Evolutionary conservation across 139 green algal species (phyloP), one percentile per base, ranked within the genome.

Genomic region (Coelastrella sp.): DNA sequence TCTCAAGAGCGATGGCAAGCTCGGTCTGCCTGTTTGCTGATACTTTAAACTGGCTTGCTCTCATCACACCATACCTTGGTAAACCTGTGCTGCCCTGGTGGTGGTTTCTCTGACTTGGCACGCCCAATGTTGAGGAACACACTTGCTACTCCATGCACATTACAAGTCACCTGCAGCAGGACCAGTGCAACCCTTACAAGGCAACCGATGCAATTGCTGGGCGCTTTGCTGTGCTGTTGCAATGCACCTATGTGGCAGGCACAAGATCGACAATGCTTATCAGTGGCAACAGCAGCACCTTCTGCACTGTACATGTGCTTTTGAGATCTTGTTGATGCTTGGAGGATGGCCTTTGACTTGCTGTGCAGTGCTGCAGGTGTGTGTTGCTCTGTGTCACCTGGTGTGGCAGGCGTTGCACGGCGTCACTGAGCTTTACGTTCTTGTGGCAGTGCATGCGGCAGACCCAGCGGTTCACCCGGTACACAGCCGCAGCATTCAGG

Each of bases 341-440:
- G 35, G 3, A 49, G 35, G 35, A 49, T 49, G 35, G 35, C 35
- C 35, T 49, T 49, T 49, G 35, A 49, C 35, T 49, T 49, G 35
- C 35, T 49, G 35, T 49, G 35, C 3, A 49, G 12, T 78, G 70
- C n/a, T 11, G 1, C 10, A 78, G 70, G 8, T 78, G 70, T 11
- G 8, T 35, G 4, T 27, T 25, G 4, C 17, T 25, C 11, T 80
- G 4, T 59, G 8, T 19, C 59, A 90, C 86, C 78, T 91, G 87
- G 14, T 96, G 94, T 27, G 98, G 97, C 75, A 99, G 93, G 22
- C 94, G 82, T 95, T 99, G 98, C 91, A 99, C 98, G 8, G 98
- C 98, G 88, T 98, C 98, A 5, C 93, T 97, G 56, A 99, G 97
- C 94, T 99, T 99, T 81, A 99, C 95, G 10, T 60, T 68, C 70